phyloP scores from a whole-genome alignment of 352 stramenopile species.

The Phytophthora palmivora region DNA sequence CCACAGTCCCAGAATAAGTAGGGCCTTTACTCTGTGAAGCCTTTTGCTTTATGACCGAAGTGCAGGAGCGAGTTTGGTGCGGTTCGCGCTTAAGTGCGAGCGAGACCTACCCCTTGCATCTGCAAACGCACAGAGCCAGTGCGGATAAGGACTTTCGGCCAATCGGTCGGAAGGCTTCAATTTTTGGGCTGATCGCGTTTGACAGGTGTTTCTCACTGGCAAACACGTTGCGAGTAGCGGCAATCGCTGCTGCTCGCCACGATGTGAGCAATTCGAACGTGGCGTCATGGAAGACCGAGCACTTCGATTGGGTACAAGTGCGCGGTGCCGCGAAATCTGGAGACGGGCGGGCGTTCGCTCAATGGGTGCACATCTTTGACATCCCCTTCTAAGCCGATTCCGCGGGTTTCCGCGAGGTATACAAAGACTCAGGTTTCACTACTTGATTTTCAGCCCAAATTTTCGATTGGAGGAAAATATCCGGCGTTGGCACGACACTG shows the following conservation, averaged over 20 bases:
- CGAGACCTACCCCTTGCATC: slow-evolving; percentile 18
- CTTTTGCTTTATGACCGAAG: slow-evolving; percentile 38
- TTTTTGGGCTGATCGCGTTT: slow-evolving; percentile 25
- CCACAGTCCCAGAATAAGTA: slow-evolving; percentile 12
- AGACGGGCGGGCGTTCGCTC: background rate
- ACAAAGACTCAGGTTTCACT: slow-evolving; percentile 13
- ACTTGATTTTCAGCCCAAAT: slow-evolving; percentile 32
- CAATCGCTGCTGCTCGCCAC: background rate
- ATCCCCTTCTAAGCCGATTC: slow-evolving; percentile 1
- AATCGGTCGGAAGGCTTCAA: slow-evolving; percentile 16
- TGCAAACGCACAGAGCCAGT: slow-evolving; percentile 24
- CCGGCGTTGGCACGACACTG: slow-evolving; percentile 8
- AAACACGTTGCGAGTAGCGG: background rate
- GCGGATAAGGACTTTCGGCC: slow-evolving; percentile 8
- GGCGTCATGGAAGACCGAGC: background rate
- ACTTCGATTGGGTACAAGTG: background rate
- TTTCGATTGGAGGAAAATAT: slow-evolving; percentile 39
- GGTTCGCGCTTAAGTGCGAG: slow-evolving; percentile 17
- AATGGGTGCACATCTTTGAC: background rate
- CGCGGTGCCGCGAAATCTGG: background rate
- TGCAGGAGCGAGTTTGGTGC: slow-evolving; percentile 28
- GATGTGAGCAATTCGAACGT: slow-evolving; percentile 2
- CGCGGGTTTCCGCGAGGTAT: slow-evolving; percentile 4
- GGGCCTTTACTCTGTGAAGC: slow-evolving; percentile 12
- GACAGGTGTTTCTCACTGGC: slow-evolving; percentile 18